Conservation (phyloP, 2,329 filamentous ascomycete genomes). For the Colletotrichum sublineola region DNA sequence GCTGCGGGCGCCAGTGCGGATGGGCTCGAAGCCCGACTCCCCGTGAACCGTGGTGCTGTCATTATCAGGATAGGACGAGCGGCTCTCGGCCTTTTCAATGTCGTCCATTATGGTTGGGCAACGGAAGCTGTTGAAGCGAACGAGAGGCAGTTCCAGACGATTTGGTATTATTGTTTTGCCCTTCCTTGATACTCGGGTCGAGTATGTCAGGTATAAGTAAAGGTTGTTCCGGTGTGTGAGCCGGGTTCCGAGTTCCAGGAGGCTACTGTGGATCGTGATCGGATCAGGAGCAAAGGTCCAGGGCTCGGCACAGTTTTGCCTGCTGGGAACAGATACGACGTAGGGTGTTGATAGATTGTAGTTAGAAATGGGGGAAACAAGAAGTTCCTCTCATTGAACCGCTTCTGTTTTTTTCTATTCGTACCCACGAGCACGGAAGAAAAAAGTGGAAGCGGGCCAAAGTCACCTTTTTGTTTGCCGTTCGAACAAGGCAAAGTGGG, state of each 20-base stretch:
- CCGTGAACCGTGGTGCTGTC: constrained; percentile 27
- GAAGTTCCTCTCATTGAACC: constrained; percentile 10
- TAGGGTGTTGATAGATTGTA: constrained; percentile 13
- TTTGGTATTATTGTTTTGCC: not conserved
- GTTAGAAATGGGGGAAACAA: constrained; percentile 13
- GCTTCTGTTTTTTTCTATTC: not conserved
- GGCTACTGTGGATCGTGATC: constrained; percentile 25
- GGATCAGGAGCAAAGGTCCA: not conserved
- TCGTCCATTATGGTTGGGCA: constrained; percentile 14
- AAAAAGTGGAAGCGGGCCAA: not conserved
- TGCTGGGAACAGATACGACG: constrained; percentile 22
- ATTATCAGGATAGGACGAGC: constrained; percentile 23
- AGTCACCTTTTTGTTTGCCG: not conserved
- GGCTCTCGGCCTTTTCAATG: constrained; percentile 40
- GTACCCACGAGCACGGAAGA: not conserved
- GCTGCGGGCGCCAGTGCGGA: constrained; percentile 42
- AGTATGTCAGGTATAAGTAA: constrained; percentile 35
- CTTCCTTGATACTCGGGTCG: constrained; percentile 6
- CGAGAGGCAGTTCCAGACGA: not conserved
- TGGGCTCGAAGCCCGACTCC: constrained; percentile 45
- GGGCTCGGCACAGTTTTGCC: not conserved
- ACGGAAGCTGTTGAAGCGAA: too few relatives aligned
- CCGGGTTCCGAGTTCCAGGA: constrained; percentile 39
- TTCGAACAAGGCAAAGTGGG: not conserved
- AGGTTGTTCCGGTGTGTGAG: constrained; percentile 19